Conservation (phyloP, 495 filamentous ascomycete species). For the Hapsidospora chrysogenum region DNA sequence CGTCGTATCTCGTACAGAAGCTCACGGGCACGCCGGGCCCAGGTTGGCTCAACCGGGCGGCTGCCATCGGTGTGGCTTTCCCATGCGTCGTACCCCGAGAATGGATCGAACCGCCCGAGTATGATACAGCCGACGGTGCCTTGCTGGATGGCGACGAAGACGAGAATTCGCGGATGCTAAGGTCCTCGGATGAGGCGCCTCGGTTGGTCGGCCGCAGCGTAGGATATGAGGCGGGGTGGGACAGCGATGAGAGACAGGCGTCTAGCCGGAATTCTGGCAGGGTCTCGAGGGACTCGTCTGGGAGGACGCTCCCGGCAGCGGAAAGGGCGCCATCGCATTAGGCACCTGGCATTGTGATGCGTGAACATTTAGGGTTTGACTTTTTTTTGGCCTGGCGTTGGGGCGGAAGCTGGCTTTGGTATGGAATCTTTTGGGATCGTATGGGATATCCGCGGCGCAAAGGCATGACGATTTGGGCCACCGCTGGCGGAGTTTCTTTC, state of each 20-base stretch:
- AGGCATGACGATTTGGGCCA: too few relatives aligned
- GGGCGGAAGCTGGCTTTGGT: too few relatives aligned
- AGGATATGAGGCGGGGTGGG: slow-evolving; percentile 13
- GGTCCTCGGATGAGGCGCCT: slow-evolving; percentile 1
- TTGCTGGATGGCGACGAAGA: slow-evolving; percentile 41
- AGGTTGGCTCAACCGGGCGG: slow-evolving; percentile 61
- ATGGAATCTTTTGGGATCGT: too few relatives aligned
- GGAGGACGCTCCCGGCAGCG: slow-evolving; percentile 19
- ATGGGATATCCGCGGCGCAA: too few relatives aligned
- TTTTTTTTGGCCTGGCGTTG: too few relatives aligned
- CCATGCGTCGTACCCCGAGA: slow-evolving; percentile 67
- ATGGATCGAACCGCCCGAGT: slow-evolving; percentile 63
- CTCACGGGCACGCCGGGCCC: slow-evolving; percentile 49
- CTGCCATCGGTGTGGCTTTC: slow-evolving; percentile 54
- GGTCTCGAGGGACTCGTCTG: slow-evolving; percentile 1
- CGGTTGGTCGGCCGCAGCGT: not conserved
- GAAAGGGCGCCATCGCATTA: slow-evolving; percentile 14
- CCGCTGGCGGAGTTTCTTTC: too few relatives aligned
- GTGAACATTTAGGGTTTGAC: not conserved
- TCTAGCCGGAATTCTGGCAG: slow-evolving; percentile 16
- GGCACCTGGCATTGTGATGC: not conserved
- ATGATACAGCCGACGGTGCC: slow-evolving; percentile 52
- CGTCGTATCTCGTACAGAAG: slow-evolving; percentile 45
- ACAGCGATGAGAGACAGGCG: slow-evolving; percentile 8
- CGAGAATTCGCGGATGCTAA: slow-evolving; percentile 37